Base-by-base conservation (phyloP, 139 green algal species). In the Chlamydomonas sp. region DNA sequence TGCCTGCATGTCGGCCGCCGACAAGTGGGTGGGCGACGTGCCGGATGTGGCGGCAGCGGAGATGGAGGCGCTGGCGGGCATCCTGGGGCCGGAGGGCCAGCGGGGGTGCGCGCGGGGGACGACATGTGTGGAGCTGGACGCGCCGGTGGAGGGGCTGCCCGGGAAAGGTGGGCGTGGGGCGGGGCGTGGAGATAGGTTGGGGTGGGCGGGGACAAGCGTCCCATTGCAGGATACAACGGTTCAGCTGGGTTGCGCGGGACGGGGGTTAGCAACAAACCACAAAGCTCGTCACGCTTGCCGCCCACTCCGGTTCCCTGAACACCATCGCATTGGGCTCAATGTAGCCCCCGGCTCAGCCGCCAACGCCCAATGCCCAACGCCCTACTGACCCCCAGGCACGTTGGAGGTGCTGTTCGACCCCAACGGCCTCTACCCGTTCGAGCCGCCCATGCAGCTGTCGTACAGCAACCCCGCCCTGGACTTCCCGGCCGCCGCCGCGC, bases 381-480 rank as follows among this genome's bases (percentile, higher is more conserved):
- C 67, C 67, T 15, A 71, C 66, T 20, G 12, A 18, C n/a, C 14
- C n/a, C 2, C 71, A 77, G 71, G 71, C n/a, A 15, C 1, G 71
- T n/a, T 77, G n/a, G 20, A 64, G 57, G 75, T 79, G 57, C 4
- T 12, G 1, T 79, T 79, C 58, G 12, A 63, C 75, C 57, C 75
- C 57, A 17, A 15, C 75, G 75, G 75, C 49, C 75, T 79, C 6
- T 79, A 79, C 75, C 75, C 80, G n/a, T 85, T 85, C 66, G 80
- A 85, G 64, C 80, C 80, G 49, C 80, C 80, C 7, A 15, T 20
- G 4, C 18, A 5, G 8, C 18, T 85, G 31, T 16, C 58, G 12
- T 64, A 64, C 66, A 63, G 4, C 66, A n/a, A 85, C 64, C 80
- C 80, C 16, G 0, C 5, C 49, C 64, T 85, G 66, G 8, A 49